A percentile compares a stretch with the other conserved stretches of the same genome.
Evolutionary conservation across 306 rosid genomes (phyloP).

Genomic region (Cyclanthera cordifolia): DNA sequence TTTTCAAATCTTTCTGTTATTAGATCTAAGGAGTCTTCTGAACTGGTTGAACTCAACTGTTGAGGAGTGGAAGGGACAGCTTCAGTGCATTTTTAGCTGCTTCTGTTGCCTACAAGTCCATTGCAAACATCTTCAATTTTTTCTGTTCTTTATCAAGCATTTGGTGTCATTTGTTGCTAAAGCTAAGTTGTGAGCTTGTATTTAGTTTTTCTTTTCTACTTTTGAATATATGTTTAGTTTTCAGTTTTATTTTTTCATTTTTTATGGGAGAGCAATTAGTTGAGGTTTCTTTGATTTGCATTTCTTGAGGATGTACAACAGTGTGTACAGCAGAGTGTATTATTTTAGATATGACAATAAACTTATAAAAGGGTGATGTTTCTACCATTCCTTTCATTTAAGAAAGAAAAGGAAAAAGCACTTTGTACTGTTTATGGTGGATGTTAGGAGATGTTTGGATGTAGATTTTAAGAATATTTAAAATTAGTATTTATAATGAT

Average conservation of each 20-base stretch:
- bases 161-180: conserved; percentile 33
- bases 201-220: conserved; percentile 12
- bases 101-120: conserved; percentile 49
- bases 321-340: conserved; percentile 76
- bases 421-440: no score
- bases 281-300: conserved; percentile 50
- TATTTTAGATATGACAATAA: conserved; percentile 3
- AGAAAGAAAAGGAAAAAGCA: no score
- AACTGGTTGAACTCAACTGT: conserved; percentile 34
- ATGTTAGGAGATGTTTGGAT: no score
- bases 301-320: conserved; percentile 37
- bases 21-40: conserved; percentile 13
- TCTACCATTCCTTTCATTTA: not conserved
- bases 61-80: conserved; percentile 61
- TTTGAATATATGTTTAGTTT: conserved; percentile 1
- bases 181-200: conserved; percentile 38
- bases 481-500: no score
- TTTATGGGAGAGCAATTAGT: conserved; percentile 33
- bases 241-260: conserved; percentile 20
- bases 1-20: conserved; percentile 22
- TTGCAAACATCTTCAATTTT: conserved; percentile 31
- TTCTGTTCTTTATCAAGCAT: conserved; percentile 28
- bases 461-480: no score
- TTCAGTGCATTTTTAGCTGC: conserved; percentile 68
- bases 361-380: conserved; percentile 12